Evolutionary conservation across 2,329 filamentous ascomycete species (phyloP).

Genomic region (Colletotrichum sp.): DNA sequence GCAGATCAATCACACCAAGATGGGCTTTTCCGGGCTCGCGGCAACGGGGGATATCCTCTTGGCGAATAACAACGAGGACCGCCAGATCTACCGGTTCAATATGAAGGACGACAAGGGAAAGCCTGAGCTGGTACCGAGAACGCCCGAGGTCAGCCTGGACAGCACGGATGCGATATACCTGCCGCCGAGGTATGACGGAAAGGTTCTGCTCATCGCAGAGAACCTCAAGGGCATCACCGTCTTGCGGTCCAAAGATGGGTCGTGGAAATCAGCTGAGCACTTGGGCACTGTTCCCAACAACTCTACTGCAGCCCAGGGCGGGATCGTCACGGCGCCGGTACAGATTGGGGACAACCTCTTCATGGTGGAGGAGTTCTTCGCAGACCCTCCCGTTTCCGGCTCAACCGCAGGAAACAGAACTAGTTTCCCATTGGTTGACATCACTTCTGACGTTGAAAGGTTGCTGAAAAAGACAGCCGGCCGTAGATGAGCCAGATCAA

Average conservation of each 20-base stretch:
- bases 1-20: constrained; percentile 9
- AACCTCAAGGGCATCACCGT: constrained; percentile 37
- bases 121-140: constrained; percentile 19
- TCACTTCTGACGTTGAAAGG: background rate
- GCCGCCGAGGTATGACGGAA: constrained; percentile 35
- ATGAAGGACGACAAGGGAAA: constrained; percentile 12
- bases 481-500: background rate
- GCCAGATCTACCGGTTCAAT: constrained; percentile 23
- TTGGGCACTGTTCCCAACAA: constrained; percentile 34
- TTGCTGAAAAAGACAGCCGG: background rate
- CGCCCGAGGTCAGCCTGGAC: constrained; percentile 1
- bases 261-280: constrained; percentile 39
- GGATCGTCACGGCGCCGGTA: background rate
- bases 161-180: constrained; percentile 34
- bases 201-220: constrained; percentile 36
- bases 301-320: constrained; percentile 5
- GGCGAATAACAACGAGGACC: constrained; percentile 10
- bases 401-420: constrained; percentile 12
- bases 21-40: constrained; percentile 23
- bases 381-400: background rate
- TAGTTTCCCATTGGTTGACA: constrained; percentile 13
- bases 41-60: constrained; percentile 13
- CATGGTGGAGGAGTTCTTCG: constrained; percentile 17
- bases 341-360: constrained; percentile 18
- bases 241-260: constrained; percentile 35